phyloP scores from a whole-genome alignment of 2,329 filamentous ascomycete species.

The Stenocarpella maydis region DNA sequence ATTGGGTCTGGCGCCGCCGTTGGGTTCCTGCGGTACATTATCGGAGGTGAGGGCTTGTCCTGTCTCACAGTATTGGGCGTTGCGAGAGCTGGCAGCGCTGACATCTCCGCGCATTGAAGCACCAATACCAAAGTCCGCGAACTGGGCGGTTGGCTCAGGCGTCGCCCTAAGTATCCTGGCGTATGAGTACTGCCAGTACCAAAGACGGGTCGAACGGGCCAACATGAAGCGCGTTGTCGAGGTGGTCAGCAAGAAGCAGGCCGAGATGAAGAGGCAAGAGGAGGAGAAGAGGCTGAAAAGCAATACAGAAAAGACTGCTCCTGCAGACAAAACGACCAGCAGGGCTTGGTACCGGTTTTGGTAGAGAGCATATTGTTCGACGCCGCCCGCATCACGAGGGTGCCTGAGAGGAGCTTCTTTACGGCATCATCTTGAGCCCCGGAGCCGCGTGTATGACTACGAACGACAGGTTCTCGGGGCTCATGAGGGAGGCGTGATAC shows the following conservation, averaged over 20 bases:
- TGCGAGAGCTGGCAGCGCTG: not conserved
- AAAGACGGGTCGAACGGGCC: constrained; percentile 75
- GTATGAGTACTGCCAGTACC: constrained; percentile 86
- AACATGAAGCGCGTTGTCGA: constrained; percentile 89
- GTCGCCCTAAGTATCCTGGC: constrained; percentile 72
- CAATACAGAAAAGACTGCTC: constrained; percentile 45
- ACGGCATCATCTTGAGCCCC: no score
- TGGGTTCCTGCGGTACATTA: constrained; percentile 76
- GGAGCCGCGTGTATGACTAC: not conserved
- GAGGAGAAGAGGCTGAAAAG: constrained; percentile 53
- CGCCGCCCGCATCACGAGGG: not conserved
- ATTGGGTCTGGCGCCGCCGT: constrained; percentile 81
- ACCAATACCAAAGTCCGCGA: constrained; percentile 72
- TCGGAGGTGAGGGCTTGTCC: constrained; percentile 66
- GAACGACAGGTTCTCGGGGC: not conserved
- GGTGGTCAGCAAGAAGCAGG: constrained; percentile 77
- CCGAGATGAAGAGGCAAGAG: constrained; percentile 61
- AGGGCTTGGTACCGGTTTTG: constrained; percentile 66
- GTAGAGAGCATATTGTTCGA: constrained; percentile 44
- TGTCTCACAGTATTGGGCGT: no score
- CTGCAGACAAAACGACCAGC: constrained; percentile 38
- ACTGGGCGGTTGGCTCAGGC: constrained; percentile 87
- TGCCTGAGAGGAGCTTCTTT: not conserved
- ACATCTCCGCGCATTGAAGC: constrained; percentile 44
- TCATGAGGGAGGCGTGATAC: not conserved